Conservation (phyloP, 495 filamentous ascomycete genomes). For the Penicillium bovifimosum region DNA sequence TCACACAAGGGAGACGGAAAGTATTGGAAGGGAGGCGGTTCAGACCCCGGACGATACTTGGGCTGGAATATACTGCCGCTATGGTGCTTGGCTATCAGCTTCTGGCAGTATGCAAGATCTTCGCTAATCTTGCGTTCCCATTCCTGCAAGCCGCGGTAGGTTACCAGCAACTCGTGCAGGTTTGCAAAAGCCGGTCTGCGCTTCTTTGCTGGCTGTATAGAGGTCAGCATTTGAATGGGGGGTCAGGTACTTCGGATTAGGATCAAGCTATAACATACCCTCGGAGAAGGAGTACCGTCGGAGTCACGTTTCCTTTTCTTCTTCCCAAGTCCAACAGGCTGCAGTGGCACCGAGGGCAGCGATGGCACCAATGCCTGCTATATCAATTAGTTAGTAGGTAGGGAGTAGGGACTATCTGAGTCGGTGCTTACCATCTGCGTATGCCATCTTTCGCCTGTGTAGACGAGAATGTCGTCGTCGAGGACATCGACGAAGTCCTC, state of each 20-base stretch:
- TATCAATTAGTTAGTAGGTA: too few relatives aligned
- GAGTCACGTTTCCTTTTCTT: neutral
- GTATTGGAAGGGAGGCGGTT: neutral
- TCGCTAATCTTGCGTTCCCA: neutral
- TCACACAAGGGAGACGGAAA: neutral
- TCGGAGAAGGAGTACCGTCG: neutral
- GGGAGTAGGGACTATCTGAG: too few relatives aligned
- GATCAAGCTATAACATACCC: neutral
- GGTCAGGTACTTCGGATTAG: neutral
- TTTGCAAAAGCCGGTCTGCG: neutral
- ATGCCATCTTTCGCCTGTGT: too few relatives aligned
- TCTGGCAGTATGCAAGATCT: neutral
- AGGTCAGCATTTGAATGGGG: neutral
- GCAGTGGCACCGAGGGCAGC: too few relatives aligned
- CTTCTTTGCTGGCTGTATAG: neutral
- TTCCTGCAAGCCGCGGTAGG: neutral
- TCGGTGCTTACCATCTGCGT: too few relatives aligned
- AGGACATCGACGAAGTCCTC: too few relatives aligned
- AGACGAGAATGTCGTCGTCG: too few relatives aligned
- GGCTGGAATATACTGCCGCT: neutral
- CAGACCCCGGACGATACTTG: too few relatives aligned
- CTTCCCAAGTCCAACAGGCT: neutral
- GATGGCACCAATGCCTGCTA: too few relatives aligned
- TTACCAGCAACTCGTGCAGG: neutral
- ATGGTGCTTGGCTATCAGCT: neutral